phyloP scores from a whole-genome alignment of 768 basidiomycete species.

The Omphalotus guepiniiformis region DNA sequence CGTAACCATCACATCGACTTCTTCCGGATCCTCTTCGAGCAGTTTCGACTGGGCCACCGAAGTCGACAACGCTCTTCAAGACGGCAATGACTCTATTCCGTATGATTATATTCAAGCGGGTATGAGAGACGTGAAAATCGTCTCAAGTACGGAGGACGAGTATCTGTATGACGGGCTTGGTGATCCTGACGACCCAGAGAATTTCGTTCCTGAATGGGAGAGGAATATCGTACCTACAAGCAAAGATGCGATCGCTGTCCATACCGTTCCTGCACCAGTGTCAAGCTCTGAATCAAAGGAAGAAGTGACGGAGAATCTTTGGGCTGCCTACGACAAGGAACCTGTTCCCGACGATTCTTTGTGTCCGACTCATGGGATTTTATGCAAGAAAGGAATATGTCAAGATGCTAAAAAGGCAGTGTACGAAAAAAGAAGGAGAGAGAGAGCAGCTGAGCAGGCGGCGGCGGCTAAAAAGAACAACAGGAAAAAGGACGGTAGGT shows the following conservation, averaged over 20 bases:
- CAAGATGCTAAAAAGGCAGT: background rate
- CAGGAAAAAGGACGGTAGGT: background rate
- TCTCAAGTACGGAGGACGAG: background rate
- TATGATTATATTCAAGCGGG: background rate
- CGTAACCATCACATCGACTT: background rate
- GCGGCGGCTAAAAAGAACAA: too few relatives aligned
- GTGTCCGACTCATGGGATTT: conserved; percentile 1
- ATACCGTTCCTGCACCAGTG: background rate
- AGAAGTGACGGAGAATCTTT: conserved; percentile 4
- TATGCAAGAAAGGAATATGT: conserved; percentile 4
- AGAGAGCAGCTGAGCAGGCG: background rate
- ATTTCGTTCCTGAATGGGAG: too few relatives aligned
- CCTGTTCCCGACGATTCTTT: background rate
- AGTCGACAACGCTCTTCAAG: background rate
- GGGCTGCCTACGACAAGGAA: background rate
- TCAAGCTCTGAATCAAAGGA: background rate
- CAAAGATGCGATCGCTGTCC: background rate
- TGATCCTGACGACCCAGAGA: background rate
- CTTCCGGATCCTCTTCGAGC: background rate
- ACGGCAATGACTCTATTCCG: background rate
- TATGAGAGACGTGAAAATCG: background rate
- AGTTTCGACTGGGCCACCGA: conserved; percentile 4
- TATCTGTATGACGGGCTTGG: background rate
- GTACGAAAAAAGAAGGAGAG: background rate
- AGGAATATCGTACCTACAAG: too few relatives aligned